These are phyloP conservation scores for Trichoderma lentiforme DNA, from an alignment of 2,329 filamentous ascomycete genomes.

Conservation along the genomic window DNA sequence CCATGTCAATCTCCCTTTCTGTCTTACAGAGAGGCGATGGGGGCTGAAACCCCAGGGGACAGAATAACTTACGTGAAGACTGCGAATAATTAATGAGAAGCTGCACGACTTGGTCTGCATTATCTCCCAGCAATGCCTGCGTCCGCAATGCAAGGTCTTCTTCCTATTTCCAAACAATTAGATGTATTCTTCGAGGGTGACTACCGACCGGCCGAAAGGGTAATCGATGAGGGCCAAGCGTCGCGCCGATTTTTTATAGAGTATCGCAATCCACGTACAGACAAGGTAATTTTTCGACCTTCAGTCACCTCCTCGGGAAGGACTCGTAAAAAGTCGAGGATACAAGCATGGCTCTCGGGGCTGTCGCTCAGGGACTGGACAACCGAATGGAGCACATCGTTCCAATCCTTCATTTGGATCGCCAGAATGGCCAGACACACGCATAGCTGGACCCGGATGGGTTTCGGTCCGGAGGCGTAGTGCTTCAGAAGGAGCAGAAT, in stretches of 20 bases:
- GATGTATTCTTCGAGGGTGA: slow-evolving; percentile 26
- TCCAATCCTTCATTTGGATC: slow-evolving; percentile 95
- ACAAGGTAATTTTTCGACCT: slow-evolving; percentile 98
- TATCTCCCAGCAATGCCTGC: slow-evolving; percentile 84
- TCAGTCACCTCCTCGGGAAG: slow-evolving; percentile 98
- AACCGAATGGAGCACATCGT: slow-evolving; percentile 82
- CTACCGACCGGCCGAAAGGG: slow-evolving; percentile 33
- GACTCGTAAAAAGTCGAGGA: slow-evolving; percentile 94
- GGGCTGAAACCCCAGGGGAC: neutral
- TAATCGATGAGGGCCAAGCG: slow-evolving; percentile 31
- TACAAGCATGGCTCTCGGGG: slow-evolving; percentile 75
- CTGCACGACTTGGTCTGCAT: slow-evolving; percentile 80
- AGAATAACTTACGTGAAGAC: slow-evolving; percentile 68
- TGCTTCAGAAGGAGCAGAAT: slow-evolving; percentile 76
- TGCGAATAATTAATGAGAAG: slow-evolving; percentile 88
- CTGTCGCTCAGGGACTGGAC: slow-evolving; percentile 74
- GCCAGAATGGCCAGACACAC: slow-evolving; percentile 92
- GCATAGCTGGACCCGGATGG: slow-evolving; percentile 85
- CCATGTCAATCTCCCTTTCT: neutral
- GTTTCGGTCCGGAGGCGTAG: slow-evolving; percentile 78
- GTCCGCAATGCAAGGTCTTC: slow-evolving; percentile 87
- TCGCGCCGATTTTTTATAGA: slow-evolving; percentile 37
- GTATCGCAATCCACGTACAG: slow-evolving; percentile 76
- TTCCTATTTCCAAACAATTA: slow-evolving; percentile 66
- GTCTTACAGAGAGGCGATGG: neutral